Base-by-base conservation (phyloP, 306 rosid genomes). In the Biancaea sappan region DNA sequence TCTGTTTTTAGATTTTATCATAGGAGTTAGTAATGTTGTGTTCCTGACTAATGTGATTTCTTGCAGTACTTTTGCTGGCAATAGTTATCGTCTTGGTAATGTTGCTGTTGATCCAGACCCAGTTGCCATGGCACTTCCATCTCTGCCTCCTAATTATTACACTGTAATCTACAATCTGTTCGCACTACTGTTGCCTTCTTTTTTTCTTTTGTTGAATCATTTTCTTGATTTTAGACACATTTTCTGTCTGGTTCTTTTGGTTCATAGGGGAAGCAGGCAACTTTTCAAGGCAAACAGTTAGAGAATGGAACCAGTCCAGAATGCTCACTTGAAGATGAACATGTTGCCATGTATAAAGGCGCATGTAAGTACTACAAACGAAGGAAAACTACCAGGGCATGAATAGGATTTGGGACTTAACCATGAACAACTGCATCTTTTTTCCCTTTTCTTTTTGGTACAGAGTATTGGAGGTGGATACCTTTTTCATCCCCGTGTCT, bases 331-430 rank as follows among this genome's bases (percentile, higher is more conserved):
- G 69, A 57, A 48, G 65, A 63, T 69, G 73, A 44, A 52, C 66
- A 58, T 52, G 78, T 13, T 50, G 37, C 32, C 43, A 41, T 16
- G 48, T 25, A 52, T 26, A 66, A 22, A 44, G 71, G 16, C 28
- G 3, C 22, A 21, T 54, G 8, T n/a, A 82, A 79, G 81, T 80
- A 32, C 54, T 88, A 78, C 81, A 72, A 22, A 28, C 71, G 89
- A 50, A 90, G 75, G 84, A 82, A 65, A 69, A 3, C 14, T 26
- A 21, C 26, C 31, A 13, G 35, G 70, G 3, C 48, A 38, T 41
- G 35, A 47, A 18, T 57, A 48, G 29, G 19, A 10, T 41, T 62
- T 38, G 24, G 47, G 40, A 32, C 50, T 26, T 16, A 15, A 66
- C 51, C 4, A 2, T 43, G 46, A 66, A 35, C 57, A 44, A 80